Evolutionary conservation across 1,284 basidiomycete species (phyloP).

Genomic region (Abortiporus biennis): DNA sequence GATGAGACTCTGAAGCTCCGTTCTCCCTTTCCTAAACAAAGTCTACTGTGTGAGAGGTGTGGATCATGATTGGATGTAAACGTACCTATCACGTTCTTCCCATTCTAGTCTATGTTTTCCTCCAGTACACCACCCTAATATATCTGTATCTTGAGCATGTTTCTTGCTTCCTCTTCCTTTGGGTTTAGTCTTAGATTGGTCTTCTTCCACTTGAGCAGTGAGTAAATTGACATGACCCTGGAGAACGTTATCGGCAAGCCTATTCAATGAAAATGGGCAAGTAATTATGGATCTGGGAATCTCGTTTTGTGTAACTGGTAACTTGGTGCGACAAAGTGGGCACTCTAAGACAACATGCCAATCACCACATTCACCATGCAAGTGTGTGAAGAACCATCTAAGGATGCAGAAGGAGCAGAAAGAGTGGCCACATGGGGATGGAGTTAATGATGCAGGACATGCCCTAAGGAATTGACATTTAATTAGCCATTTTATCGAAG

Average conservation of each 20-base stretch:
- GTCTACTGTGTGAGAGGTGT: neutral
- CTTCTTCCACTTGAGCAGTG: neutral
- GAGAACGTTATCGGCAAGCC: slow-evolving; percentile 44
- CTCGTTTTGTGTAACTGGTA: slow-evolving; percentile 43
- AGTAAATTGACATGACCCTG: slow-evolving; percentile 43
- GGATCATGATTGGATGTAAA: neutral
- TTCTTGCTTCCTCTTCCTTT: neutral
- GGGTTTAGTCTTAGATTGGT: too few species aligned
- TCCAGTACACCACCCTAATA: neutral
- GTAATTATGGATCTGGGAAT: slow-evolving; percentile 41
- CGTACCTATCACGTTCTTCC: neutral
- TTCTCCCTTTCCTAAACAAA: neutral
- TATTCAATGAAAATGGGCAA: slow-evolving; percentile 59
- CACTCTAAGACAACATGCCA: slow-evolving; percentile 65
- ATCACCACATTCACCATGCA: slow-evolving; percentile 50
- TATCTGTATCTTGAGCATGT: neutral
- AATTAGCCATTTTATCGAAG: slow-evolving; percentile 2
- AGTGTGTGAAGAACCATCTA: slow-evolving; percentile 59
- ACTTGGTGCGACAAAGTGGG: slow-evolving; percentile 53
- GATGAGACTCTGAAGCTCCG: neutral
- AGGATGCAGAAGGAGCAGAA: slow-evolving; percentile 61
- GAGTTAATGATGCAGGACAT: slow-evolving; percentile 50
- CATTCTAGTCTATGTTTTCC: neutral
- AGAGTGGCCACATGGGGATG: slow-evolving; percentile 54
- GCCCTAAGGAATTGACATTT: slow-evolving; percentile 30